A percentile compares a stretch with the other conserved stretches of the same genome.
phyloP scores from a whole-genome alignment of 2,329 filamentous ascomycete genomes.

The Cladophialophora chaetospira region DNA sequence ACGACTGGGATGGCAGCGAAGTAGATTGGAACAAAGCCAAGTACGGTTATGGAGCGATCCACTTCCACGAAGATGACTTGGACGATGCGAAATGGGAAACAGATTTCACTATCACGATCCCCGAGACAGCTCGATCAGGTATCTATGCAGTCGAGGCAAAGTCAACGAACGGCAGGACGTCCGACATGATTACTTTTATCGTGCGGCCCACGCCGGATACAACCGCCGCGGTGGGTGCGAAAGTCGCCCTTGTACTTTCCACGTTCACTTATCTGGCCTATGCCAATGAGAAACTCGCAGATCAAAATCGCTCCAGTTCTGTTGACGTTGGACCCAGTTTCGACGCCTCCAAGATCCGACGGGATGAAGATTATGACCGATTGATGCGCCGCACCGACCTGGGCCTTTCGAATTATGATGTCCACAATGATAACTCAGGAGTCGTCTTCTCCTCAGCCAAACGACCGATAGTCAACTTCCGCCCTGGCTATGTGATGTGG shows the following conservation, averaged over 20 bases:
- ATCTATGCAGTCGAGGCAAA: slow-evolving; percentile 37
- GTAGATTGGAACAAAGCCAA: slow-evolving; percentile 40
- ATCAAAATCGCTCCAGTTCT: slow-evolving; percentile 34
- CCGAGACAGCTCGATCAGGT: slow-evolving; percentile 32
- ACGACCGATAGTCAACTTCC: slow-evolving; percentile 43
- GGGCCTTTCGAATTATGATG: slow-evolving; percentile 43
- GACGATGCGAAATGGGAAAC: slow-evolving; percentile 43
- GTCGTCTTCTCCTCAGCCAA: slow-evolving; percentile 38
- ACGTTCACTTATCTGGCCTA: slow-evolving; percentile 46
- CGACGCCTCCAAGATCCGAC: slow-evolving; percentile 9
- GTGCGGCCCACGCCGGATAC: slow-evolving; percentile 36
- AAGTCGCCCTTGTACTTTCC: slow-evolving; percentile 38
- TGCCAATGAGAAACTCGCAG: slow-evolving; percentile 44
- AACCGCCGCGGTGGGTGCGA: slow-evolving; percentile 12
- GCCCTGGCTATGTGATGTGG: slow-evolving; percentile 44
- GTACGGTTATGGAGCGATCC: slow-evolving; percentile 43
- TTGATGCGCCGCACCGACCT: slow-evolving; percentile 39
- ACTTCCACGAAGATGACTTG: slow-evolving; percentile 45
- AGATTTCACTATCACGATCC: slow-evolving; percentile 37
- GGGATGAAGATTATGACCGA: slow-evolving; percentile 31
- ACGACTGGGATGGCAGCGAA: slow-evolving; percentile 40
- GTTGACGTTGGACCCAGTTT: slow-evolving; percentile 24
- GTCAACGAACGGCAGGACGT: slow-evolving; percentile 26
- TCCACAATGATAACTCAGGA: slow-evolving; percentile 42
- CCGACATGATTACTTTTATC: slow-evolving; percentile 41